These are phyloP conservation scores for Volvariella volvacea DNA, from an alignment of 1,284 basidiomycete species.

Conservation along the genomic window DNA sequence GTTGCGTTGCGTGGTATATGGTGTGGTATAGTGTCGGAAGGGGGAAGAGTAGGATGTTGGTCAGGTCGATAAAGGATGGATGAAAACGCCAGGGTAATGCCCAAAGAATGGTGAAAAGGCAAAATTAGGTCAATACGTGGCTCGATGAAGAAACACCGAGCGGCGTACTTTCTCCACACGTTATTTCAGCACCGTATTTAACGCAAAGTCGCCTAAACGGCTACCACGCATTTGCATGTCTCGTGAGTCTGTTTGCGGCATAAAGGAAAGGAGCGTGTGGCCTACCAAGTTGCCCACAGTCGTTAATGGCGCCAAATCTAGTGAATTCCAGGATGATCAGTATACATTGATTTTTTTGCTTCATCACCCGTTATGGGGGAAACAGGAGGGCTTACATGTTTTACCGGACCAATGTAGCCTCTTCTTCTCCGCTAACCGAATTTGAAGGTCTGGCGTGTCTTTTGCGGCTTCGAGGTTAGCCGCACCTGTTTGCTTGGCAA, in stretches of 20 bases:
- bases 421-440: conserved; percentile 80
- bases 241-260: no score
- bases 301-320: conserved; percentile 90
- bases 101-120: no score
- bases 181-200: conserved; percentile 87
- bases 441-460: conserved; percentile 61
- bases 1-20: not conserved
- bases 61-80: no score
- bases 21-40: not conserved
- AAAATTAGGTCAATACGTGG: no score
- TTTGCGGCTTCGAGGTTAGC: conserved; percentile 22
- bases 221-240: conserved; percentile 31
- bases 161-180: conserved; percentile 88
- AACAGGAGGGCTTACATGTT: conserved; percentile 53
- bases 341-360: no score
- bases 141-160: no score
- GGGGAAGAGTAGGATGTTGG: no score
- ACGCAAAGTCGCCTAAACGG: conserved; percentile 92
- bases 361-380: no score
- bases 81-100: no score
- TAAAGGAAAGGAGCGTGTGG: no score
- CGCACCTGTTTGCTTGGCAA: conserved; percentile 27
- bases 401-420: conserved; percentile 83
- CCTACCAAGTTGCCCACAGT: conserved; percentile 91
- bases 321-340: not conserved